Evolutionary conservation across 23 red algal species (phyloP).

Genomic region (Gracilaria domingensis): DNA sequence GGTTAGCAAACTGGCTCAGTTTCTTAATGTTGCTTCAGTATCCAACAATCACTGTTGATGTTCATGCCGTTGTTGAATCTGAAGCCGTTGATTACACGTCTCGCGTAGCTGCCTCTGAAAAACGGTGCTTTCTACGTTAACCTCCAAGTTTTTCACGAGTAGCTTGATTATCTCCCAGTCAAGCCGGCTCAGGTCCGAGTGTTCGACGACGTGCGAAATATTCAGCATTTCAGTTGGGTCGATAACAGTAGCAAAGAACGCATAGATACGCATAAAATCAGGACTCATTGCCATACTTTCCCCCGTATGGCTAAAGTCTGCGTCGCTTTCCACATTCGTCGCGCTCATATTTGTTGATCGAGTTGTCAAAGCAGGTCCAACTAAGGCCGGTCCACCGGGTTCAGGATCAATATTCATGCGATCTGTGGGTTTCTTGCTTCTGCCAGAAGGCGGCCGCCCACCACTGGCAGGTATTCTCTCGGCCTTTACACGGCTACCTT

Average conservation of each 20-base stretch:
- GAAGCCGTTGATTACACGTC: slow-evolving; percentile 58
- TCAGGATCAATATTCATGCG: slow-evolving; percentile 26
- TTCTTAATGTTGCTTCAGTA: slow-evolving; percentile 21
- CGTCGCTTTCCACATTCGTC: slow-evolving; percentile 2
- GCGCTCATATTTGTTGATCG: slow-evolving; percentile 3
- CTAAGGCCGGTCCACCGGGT: slow-evolving; percentile 25
- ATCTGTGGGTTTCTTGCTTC: slow-evolving; percentile 3
- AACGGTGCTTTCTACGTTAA: slow-evolving; percentile 66
- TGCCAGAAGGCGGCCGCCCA: slow-evolving; percentile 4
- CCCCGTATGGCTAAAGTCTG: background rate
- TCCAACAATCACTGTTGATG: slow-evolving; percentile 30
- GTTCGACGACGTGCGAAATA: slow-evolving; percentile 22
- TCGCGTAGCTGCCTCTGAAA: slow-evolving; percentile 68
- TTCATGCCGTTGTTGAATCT: slow-evolving; percentile 27
- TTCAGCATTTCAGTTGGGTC: slow-evolving; percentile 48
- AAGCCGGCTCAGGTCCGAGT: slow-evolving; percentile 51
- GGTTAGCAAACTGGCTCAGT: slow-evolving; percentile 30
- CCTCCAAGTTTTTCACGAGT: slow-evolving; percentile 83
- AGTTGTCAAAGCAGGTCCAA: background rate
- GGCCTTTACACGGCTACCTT: background rate
- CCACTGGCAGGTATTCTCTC: slow-evolving; percentile 43
- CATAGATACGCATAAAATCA: slow-evolving; percentile 80
- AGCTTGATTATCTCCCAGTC: slow-evolving; percentile 89
- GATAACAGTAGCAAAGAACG: slow-evolving; percentile 78
- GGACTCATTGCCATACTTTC: slow-evolving; percentile 47